Evolutionary conservation across 768 basidiomycete species (phyloP), one percentile per base, ranked within the genome.

Genomic region (Wakefieldia striispora): DNA sequence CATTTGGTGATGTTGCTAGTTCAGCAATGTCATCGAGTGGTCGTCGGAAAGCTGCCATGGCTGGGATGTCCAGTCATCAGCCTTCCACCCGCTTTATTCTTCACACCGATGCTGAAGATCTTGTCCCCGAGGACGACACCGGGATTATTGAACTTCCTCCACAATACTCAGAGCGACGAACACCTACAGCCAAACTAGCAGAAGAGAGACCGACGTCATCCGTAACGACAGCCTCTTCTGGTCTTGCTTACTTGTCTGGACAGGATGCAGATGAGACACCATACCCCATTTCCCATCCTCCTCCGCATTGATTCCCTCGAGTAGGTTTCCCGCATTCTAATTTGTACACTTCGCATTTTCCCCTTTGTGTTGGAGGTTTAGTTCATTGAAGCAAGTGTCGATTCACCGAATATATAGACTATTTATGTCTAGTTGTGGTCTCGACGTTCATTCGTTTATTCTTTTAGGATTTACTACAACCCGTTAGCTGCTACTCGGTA

Each of bases 81-180:
- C 53, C 61, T 29, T 68, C 76, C 4, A 69, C 83, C 19, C 77
- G 83, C 40, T 84, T 80, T 62, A 73, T 88, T 49, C 55, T 88
- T 6, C 86, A 89, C 55, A 83, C 81, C 3, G 88, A 88, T 61
- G 77, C 76, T 8, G 85, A 86, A 45, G 86, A 88, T 57, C 67
- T 60, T 12, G 34, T 70, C 10, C 71, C 78, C 7, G 69, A 66
- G 35, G 71, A 72, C 45, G 72, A 75, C 49, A 67, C 77, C 16
- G 85, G 75, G 6, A 68, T 86, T 19, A 75, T 88, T 6, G 88
- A 90, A 67, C 74, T 88, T n/a, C 88, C 88, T 23, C 87, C 87
- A 14, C 81, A 81, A 62, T 90, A 90, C 60, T 75, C 75, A 21
- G 83, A 80, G 52, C 70, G 77, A 31, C 75, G 75, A 17, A 62